Conservation (phyloP, 352 stramenopile species). For the Phytophthora hybrid region DNA sequence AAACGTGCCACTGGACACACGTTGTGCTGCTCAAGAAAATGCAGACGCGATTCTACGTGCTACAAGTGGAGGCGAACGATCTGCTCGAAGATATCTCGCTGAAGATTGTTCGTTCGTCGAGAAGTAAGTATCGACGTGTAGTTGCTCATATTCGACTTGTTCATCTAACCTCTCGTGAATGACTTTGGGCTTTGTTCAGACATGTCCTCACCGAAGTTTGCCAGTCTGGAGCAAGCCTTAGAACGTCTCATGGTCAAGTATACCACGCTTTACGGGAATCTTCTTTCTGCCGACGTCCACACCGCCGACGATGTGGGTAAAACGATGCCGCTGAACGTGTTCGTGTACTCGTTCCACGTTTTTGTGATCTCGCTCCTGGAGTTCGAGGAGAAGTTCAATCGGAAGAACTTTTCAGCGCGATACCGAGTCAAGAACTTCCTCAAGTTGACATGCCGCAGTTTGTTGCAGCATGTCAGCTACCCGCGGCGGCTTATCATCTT, state of each 20-base stretch:
- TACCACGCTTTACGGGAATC: slow-evolving; percentile 58
- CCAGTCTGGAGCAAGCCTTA: slow-evolving; percentile 58
- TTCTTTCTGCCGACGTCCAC: slow-evolving; percentile 52
- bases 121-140: slow-evolving; percentile 27
- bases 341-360: slow-evolving; percentile 83
- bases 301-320: slow-evolving; percentile 61
- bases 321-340: slow-evolving; percentile 82
- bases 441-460: slow-evolving; percentile 45
- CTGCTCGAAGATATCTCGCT: slow-evolving; percentile 73
- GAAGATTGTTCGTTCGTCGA: slow-evolving; percentile 38
- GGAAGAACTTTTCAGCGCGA: slow-evolving; percentile 68
- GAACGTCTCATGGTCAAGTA: slow-evolving; percentile 69
- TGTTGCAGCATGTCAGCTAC: slow-evolving; percentile 58
- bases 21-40: slow-evolving; percentile 67
- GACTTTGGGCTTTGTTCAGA: slow-evolving; percentile 1
- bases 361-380: slow-evolving; percentile 69
- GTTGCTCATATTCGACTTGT: neutral
- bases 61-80: slow-evolving; percentile 72
- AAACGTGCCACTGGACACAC: slow-evolving; percentile 73
- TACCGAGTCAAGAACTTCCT: slow-evolving; percentile 71
- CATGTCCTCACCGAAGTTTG: slow-evolving; percentile 61
- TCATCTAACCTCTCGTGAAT: slow-evolving; percentile 8
- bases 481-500: slow-evolving; percentile 57
- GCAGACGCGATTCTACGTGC: slow-evolving; percentile 72
- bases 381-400: slow-evolving; percentile 76